phyloP scores from a whole-genome alignment of 2,329 filamentous ascomycete genomes.

The Ascochyta fabae region DNA sequence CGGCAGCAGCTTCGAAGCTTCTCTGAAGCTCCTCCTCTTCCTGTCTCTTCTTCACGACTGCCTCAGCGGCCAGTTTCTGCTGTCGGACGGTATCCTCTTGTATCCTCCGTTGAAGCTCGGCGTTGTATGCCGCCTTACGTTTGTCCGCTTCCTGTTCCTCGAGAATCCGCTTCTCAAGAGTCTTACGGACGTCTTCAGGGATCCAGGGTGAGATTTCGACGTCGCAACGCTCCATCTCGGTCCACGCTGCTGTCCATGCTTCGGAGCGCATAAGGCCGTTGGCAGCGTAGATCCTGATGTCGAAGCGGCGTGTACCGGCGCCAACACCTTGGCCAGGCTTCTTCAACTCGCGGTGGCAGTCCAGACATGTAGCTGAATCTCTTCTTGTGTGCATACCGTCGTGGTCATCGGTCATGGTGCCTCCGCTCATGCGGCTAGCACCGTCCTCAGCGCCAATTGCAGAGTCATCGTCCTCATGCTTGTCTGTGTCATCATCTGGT shows the following conservation, averaged over 20 bases:
- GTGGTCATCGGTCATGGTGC: constrained; percentile 43
- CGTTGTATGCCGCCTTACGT: constrained; percentile 37
- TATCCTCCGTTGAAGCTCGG: constrained; percentile 41
- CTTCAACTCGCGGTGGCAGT: constrained; percentile 54
- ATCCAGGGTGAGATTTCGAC: constrained; percentile 85
- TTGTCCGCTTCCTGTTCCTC: constrained; percentile 48
- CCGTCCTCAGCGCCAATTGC: constrained; percentile 47
- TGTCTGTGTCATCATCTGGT: constrained; percentile 46
- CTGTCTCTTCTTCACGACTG: constrained; percentile 30
- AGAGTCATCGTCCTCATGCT: constrained; percentile 43
- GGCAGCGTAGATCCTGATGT: constrained; percentile 88
- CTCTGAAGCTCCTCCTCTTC: constrained; percentile 37
- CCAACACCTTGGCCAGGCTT: constrained; percentile 45
- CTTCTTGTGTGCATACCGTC: constrained; percentile 28
- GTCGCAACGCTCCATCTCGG: constrained; percentile 98
- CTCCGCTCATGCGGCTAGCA: constrained; percentile 45
- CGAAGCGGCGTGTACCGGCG: constrained; percentile 64
- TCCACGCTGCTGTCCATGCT: constrained; percentile 93
- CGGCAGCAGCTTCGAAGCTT: constrained; percentile 36
- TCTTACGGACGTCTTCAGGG: constrained; percentile 63
- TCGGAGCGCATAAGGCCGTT: constrained; percentile 92
- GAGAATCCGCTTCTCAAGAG: constrained; percentile 61
- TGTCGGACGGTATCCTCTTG: constrained; percentile 42
- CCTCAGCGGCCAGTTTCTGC: constrained; percentile 38
- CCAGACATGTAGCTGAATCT: constrained; percentile 55